A percentile compares a stretch with the other conserved stretches of the same genome.
phyloP scores from a whole-genome alignment of 768 basidiomycete species.

The Boletus pseudopeckii region DNA sequence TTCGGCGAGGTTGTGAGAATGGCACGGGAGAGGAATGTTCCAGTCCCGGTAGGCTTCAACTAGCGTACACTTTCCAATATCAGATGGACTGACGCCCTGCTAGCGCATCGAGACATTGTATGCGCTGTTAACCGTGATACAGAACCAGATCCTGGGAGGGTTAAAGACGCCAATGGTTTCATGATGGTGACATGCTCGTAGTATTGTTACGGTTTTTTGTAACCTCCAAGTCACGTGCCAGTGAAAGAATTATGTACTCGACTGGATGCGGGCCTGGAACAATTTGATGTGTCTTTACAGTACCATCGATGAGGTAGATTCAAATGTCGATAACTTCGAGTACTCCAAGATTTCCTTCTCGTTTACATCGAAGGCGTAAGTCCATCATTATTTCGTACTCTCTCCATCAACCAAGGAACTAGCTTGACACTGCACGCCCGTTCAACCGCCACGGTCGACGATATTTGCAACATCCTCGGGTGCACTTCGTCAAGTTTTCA shows the following conservation, averaged over 20 bases:
- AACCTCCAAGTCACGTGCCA: conserved; percentile 2
- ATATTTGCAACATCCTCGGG: not conserved
- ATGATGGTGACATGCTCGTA: not conserved
- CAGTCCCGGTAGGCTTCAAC: conserved; percentile 9
- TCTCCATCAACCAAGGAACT: not conserved
- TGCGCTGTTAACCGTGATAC: conserved; percentile 53
- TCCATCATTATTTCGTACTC: not conserved
- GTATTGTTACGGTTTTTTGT: not conserved
- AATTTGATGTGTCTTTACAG: not conserved
- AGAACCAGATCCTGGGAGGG: conserved; percentile 54
- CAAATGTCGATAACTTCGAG: not conserved
- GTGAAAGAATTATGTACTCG: not conserved
- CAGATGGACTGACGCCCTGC: not conserved
- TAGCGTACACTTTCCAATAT: not conserved
- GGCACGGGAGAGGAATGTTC: conserved; percentile 14
- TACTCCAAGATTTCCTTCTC: not conserved
- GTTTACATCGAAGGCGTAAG: not conserved
- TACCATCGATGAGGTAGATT: not conserved
- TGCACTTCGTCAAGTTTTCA: too few species aligned
- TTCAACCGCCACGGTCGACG: not conserved
- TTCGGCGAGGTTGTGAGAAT: conserved; percentile 47
- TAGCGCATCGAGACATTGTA: conserved; percentile 66
- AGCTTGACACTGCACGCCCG: not conserved
- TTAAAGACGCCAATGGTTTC: conserved; percentile 7
- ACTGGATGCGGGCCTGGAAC: not conserved